Base-by-base conservation (phyloP, 495 filamentous ascomycete genomes). In the Chaetomidium leptoderma region DNA sequence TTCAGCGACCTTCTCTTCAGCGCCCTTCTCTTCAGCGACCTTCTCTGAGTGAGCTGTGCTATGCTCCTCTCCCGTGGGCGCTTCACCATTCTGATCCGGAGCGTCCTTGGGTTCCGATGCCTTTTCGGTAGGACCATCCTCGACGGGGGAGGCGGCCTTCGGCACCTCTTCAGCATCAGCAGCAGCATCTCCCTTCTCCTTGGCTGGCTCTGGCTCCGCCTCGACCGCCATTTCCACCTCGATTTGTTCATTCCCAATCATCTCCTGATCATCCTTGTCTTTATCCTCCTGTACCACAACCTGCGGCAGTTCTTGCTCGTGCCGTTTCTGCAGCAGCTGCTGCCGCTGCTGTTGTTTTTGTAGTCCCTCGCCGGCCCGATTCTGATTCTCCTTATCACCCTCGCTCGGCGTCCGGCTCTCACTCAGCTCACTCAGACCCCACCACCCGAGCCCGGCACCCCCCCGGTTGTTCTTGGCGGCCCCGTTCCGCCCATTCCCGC, bases 311-410 rank as follows among this genome's bases (percentile, higher is more conserved):
- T n/a, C n/a, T n/a, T n/a, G n/a, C n/a, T n/a, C n/a, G n/a, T n/a
- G n/a, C n/a, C n/a, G n/a, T n/a, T n/a, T n/a, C n/a, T n/a, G n/a
- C n/a, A n/a, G n/a, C n/a, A n/a, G n/a, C n/a, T n/a, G n/a, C n/a
- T n/a, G n/a, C n/a, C n/a, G n/a, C n/a, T n/a, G n/a, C n/a, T n/a
- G n/a, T n/a, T 45, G 23, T 10, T 26, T n/a, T 3, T 39, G 17
- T 27, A 19, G n/a, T 4, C 46, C 23, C 33, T 11, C 21, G 9
- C 14, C 39, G 30, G 8, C 13, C 49, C 47, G 56, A 33, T 78
- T 78, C 69, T 73, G 71, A 19, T 78, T 78, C 67, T 77, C 76
- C 62, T 77, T 78, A 44, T 77, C 72, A 0, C 72, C 73, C 32
- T 75, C 75, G 21, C 69, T 73, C 16, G 58, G 48, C 27, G 58